These are phyloP conservation scores for Helotiales sp. DNA, from an alignment of 2,329 filamentous ascomycete genomes.

Conservation along the genomic window DNA sequence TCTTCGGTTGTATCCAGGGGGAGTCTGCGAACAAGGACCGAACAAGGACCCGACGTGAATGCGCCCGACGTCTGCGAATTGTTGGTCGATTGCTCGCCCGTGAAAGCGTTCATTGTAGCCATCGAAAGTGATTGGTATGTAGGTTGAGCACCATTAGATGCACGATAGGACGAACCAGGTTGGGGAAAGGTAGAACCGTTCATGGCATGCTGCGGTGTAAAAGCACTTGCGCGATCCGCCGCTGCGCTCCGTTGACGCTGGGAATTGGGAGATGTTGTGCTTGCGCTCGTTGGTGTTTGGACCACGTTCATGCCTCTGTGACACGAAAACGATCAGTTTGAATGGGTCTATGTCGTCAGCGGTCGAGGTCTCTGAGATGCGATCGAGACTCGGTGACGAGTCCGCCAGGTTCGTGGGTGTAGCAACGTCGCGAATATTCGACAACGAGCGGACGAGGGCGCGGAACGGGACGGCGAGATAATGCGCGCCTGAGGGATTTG, in stretches of 20 bases:
- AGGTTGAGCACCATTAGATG: slow-evolving; percentile 31
- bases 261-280: slow-evolving; percentile 17
- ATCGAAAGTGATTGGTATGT: slow-evolving; percentile 34
- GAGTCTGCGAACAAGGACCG: slow-evolving; percentile 54
- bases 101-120: slow-evolving; percentile 34
- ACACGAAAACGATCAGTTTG: slow-evolving; percentile 16
- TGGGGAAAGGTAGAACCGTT: slow-evolving; percentile 35
- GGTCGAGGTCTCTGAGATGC: slow-evolving; percentile 14
- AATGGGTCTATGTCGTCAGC: slow-evolving; percentile 12
- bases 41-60: slow-evolving; percentile 35
- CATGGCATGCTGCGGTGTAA: slow-evolving; percentile 37
- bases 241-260: slow-evolving; percentile 17
- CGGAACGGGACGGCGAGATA: slow-evolving; percentile 7
- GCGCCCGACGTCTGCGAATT: slow-evolving; percentile 24
- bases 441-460: background rate
- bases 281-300: slow-evolving; percentile 22
- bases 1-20: slow-evolving; percentile 55
- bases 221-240: slow-evolving; percentile 26
- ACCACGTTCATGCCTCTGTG: slow-evolving; percentile 30
- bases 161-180: slow-evolving; percentile 33
- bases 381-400: slow-evolving; percentile 11
- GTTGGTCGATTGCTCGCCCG: slow-evolving; percentile 26
- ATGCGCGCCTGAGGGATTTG: slow-evolving; percentile 9
- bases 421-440: slow-evolving; percentile 1
- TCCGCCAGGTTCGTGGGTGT: background rate